A percentile compares a stretch with the other conserved stretches of the same genome.
phyloP scores from a whole-genome alignment of 2,329 filamentous ascomycete genomes.

The Helotiales sp. region DNA sequence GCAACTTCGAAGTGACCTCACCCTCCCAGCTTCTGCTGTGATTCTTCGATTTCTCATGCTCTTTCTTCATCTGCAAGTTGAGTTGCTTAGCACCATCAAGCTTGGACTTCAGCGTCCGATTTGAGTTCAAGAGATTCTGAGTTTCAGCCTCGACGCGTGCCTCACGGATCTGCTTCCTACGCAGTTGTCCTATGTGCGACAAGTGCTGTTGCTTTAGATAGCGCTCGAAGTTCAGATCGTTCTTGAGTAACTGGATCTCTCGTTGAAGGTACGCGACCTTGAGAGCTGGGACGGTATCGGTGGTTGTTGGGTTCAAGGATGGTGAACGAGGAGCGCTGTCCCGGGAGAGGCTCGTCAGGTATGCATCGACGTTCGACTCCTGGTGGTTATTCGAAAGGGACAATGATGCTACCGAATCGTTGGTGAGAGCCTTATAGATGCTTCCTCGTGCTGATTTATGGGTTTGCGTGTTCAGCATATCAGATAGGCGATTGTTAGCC shows the following conservation, averaged over 20 bases:
- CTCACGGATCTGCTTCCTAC: slow-evolving; percentile 72
- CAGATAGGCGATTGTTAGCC: slow-evolving; percentile 58
- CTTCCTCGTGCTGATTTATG: slow-evolving; percentile 59
- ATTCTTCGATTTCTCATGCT: slow-evolving; percentile 69
- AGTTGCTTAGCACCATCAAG: slow-evolving; percentile 71
- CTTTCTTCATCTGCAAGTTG: slow-evolving; percentile 69
- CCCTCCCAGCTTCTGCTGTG: slow-evolving; percentile 78
- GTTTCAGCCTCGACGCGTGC: slow-evolving; percentile 80
- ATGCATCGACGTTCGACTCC: slow-evolving; percentile 32
- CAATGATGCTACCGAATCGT: slow-evolving; percentile 54
- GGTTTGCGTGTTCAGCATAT: slow-evolving; percentile 58
- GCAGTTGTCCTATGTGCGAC: slow-evolving; percentile 76
- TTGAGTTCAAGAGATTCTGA: slow-evolving; percentile 76
- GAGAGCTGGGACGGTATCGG: slow-evolving; percentile 30
- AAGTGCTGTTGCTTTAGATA: slow-evolving; percentile 84
- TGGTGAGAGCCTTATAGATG: slow-evolving; percentile 54
- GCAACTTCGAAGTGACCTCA: slow-evolving; percentile 67
- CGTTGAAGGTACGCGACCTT: slow-evolving; percentile 61
- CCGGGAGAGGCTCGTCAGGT: slow-evolving; percentile 29
- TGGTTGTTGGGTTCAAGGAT: slow-evolving; percentile 32
- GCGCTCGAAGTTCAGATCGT: slow-evolving; percentile 80
- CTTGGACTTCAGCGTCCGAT: slow-evolving; percentile 70
- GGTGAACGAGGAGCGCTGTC: slow-evolving; percentile 29
- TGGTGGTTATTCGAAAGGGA: slow-evolving; percentile 26
- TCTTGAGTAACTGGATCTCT: slow-evolving; percentile 73